These are phyloP conservation scores for Exophiala oligosperma DNA, from an alignment of 2,329 filamentous ascomycete genomes.

Conservation along the genomic window DNA sequence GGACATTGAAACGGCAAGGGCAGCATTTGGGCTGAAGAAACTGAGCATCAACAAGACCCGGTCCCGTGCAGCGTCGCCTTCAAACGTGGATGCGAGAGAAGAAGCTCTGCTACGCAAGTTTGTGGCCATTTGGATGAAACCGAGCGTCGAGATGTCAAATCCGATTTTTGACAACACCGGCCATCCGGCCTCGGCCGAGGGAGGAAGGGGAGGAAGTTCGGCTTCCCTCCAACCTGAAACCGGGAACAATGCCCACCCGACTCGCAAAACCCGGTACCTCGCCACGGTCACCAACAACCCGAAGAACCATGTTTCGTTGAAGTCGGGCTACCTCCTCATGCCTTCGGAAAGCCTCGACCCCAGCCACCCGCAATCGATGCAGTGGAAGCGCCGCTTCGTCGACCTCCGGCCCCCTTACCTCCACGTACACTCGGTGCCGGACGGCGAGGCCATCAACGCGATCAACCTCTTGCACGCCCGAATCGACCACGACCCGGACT, in stretches of 20 bases:
- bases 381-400: conserved; percentile 90
- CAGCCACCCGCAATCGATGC: conserved; percentile 52
- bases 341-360: conserved; percentile 66
- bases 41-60: conserved; percentile 29
- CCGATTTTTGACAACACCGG: conserved; percentile 45
- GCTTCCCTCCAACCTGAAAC: not conserved
- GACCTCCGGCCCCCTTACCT: conserved; percentile 90
- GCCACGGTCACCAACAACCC: conserved; percentile 74
- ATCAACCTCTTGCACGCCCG: conserved; percentile 86
- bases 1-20: conserved; percentile 70
- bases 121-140: conserved; percentile 30
- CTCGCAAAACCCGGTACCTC: conserved; percentile 60
- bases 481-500: conserved; percentile 89
- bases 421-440: conserved; percentile 79
- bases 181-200: conserved; percentile 45
- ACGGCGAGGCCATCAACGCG: conserved; percentile 86
- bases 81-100: conserved; percentile 18
- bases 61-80: conserved; percentile 18
- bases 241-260: conserved; percentile 28
- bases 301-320: conserved; percentile 79
- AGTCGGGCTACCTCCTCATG: conserved; percentile 83
- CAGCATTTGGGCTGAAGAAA: conserved; percentile 42
- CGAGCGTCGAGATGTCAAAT: conserved; percentile 38
- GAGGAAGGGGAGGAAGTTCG: conserved; percentile 13
- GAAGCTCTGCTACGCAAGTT: conserved; percentile 44